Percentiles rank a stretch among this genome's conserved stretches.
Evolutionary conservation across 2,329 filamentous ascomycete genomes (phyloP).

Genomic region (Neoarthrinium moseri): DNA sequence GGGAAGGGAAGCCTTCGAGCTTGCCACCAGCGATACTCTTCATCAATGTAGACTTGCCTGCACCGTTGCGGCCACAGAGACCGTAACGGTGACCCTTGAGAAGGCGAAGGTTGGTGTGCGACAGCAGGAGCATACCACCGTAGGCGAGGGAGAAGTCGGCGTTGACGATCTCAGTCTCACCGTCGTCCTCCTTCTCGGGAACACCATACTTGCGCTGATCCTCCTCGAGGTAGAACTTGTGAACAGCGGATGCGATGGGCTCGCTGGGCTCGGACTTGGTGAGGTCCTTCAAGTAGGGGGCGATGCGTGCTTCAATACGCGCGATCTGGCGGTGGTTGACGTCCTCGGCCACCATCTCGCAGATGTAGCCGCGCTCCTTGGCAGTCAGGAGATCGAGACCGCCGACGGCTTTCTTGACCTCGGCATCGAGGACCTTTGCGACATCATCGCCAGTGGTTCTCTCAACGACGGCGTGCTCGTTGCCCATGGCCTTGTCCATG

Average conservation of each 20-base stretch:
- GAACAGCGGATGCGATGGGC: slow-evolving; percentile 69
- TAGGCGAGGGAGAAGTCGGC: slow-evolving; percentile 97
- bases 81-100: slow-evolving; percentile 97
- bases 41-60: slow-evolving; percentile 99
- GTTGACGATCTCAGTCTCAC: slow-evolving; percentile 95
- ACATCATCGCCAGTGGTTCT: slow-evolving; percentile 73
- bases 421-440: slow-evolving; percentile 68
- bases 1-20: slow-evolving; percentile 91
- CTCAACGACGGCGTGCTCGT: slow-evolving; percentile 64
- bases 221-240: slow-evolving; percentile 76
- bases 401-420: slow-evolving; percentile 70
- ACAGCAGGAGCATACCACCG: slow-evolving; percentile 93
- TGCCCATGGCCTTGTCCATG: slow-evolving; percentile 90
- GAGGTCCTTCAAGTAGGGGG: slow-evolving; percentile 74
- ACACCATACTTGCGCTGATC: slow-evolving; percentile 85
- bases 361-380: slow-evolving; percentile 70
- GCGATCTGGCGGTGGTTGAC: slow-evolving; percentile 77
- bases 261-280: slow-evolving; percentile 60
- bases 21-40: slow-evolving; percentile 93
- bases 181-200: slow-evolving; percentile 83
- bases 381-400: slow-evolving; percentile 61
- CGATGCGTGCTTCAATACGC: slow-evolving; percentile 68
- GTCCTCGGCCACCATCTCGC: slow-evolving; percentile 82
- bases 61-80: slow-evolving; percentile 94
- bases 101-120: slow-evolving; percentile 90